Base-by-base conservation (phyloP, 305 asterid genomes). In the Stenogyne calaminthoides region DNA sequence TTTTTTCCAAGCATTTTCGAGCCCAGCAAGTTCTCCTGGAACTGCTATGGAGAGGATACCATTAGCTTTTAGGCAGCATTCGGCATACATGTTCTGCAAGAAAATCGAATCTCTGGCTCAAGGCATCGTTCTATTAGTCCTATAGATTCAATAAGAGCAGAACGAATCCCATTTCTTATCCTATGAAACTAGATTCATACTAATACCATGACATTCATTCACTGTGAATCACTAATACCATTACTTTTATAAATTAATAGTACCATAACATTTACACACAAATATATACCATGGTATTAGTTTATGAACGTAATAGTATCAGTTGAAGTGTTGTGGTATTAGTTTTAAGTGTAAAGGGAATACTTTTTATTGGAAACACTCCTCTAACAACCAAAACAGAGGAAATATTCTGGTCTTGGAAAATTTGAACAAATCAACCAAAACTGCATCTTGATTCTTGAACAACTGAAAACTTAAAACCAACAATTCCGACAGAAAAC, bases 1-100 rank as follows among this genome's bases (percentile, higher is more conserved):
- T 55, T 76, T 79, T 47, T 77, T 69, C 97, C 97, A 91, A 3
- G 88, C 96, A 9, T 57, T 27, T 29, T 78, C 62, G 5, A 91
- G 93, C 58, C 97, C 97, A 29, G 80, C 87, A 10, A 91, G 81
- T 64, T 91, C 96, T 47, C 97, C 96, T 5, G 97, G 97, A 67
- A 86, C 88, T 1, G 92, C 97, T 42, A 86, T 47, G 0, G 97
- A 89, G n/a, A 89, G 87, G 9, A 77, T 73, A 6, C 97, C 94
- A 6, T 67, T 71, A 7, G 77, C 82, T 84, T 91, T 87, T 34
- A 58, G 9, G 74, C 46, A 29, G 34, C 71, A 64, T 86, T 84
- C 84, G 0, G 59, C 76, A 36, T 87, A 91, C 94, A 91, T 91
- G 44, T 85, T 76, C 97, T 91, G 42, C 16, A 67, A 29, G 19